phyloP scores from a whole-genome alignment of 108 stramenopile species.

The Aurantiochytrium sp. region DNA sequence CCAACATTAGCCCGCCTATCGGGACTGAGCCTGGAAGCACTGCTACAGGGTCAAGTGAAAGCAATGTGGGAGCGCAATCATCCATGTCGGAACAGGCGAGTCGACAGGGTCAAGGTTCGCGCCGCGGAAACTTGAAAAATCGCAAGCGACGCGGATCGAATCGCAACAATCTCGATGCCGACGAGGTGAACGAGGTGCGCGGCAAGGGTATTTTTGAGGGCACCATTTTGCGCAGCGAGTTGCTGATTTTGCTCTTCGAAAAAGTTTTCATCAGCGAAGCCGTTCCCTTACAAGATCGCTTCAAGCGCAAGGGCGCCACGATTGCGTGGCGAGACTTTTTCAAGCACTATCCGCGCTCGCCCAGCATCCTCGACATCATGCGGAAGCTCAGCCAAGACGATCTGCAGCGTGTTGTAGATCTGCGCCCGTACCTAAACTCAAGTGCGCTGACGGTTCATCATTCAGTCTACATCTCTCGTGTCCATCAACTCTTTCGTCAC shows the following conservation, averaged over 20 bases:
- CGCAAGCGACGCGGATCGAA: not conserved
- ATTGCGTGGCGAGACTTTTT: not conserved
- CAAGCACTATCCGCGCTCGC: slow-evolving; percentile 43
- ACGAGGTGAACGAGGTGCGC: not conserved
- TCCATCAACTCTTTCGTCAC: slow-evolving; percentile 9
- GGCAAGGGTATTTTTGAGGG: not conserved
- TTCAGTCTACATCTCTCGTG: not conserved
- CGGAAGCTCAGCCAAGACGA: slow-evolving; percentile 23
- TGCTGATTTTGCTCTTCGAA: not conserved
- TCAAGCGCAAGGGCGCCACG: not conserved
- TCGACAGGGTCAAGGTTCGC: not conserved
- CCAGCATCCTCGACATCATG: slow-evolving; percentile 25
- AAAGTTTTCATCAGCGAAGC: not conserved
- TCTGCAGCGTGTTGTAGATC: slow-evolving; percentile 24
- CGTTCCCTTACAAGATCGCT: not conserved
- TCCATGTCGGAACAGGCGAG: no score
- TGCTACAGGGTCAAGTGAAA: no score
- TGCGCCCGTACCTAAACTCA: slow-evolving; percentile 51
- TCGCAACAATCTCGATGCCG: not conserved
- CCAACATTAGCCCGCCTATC: no score
- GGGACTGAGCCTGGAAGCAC: no score
- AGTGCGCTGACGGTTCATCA: slow-evolving; percentile 33
- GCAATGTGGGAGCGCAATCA: no score
- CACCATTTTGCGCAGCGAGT: not conserved
- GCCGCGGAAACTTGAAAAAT: not conserved